Conservation (phyloP, 768 basidiomycete species). For the Leccinum boreale region DNA sequence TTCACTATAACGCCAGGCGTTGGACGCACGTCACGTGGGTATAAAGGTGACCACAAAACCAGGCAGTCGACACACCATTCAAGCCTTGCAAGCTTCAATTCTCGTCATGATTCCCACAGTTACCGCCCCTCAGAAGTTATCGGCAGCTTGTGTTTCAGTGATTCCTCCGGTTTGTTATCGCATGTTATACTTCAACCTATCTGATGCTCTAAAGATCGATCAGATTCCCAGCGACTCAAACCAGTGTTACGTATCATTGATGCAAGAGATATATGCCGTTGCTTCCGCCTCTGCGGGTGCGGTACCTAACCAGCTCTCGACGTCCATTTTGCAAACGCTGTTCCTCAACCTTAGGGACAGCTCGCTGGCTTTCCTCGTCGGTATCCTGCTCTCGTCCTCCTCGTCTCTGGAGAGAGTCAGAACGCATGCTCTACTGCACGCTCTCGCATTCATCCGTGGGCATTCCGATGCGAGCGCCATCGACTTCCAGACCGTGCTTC, state of each 20-base stretch:
- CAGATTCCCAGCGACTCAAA: constrained; percentile 18
- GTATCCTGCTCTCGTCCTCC: constrained; percentile 51
- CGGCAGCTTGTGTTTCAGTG: constrained; percentile 47
- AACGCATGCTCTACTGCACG: constrained; percentile 67
- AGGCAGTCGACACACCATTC: constrained; percentile 50
- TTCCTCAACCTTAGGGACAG: constrained; percentile 70
- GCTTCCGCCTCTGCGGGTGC: constrained; percentile 54
- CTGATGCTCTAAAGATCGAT: constrained; percentile 15
- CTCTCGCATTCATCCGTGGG: constrained; percentile 76
- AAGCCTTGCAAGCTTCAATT: constrained; percentile 57
- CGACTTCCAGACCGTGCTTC: constrained; percentile 81
- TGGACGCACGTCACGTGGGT: constrained; percentile 43
- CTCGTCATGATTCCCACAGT: constrained; percentile 51
- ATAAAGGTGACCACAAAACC: constrained; percentile 57
- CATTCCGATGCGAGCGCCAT: constrained; percentile 52
- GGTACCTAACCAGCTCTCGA: constrained; percentile 42
- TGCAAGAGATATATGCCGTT: constrained; percentile 62
- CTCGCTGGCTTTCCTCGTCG: constrained; percentile 76
- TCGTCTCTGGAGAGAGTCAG: constrained; percentile 34
- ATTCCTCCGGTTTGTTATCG: constrained; percentile 32
- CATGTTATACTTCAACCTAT: background rate
- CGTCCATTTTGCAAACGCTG: constrained; percentile 55
- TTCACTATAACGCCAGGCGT: constrained; percentile 35
- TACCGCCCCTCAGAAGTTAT: constrained; percentile 37
- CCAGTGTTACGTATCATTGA: constrained; percentile 53